A percentile compares a stretch with the other conserved stretches of the same genome.
Evolutionary conservation across 164 flowering plant genomes (phyloP).

Genomic region (Tetracentron sinense): DNA sequence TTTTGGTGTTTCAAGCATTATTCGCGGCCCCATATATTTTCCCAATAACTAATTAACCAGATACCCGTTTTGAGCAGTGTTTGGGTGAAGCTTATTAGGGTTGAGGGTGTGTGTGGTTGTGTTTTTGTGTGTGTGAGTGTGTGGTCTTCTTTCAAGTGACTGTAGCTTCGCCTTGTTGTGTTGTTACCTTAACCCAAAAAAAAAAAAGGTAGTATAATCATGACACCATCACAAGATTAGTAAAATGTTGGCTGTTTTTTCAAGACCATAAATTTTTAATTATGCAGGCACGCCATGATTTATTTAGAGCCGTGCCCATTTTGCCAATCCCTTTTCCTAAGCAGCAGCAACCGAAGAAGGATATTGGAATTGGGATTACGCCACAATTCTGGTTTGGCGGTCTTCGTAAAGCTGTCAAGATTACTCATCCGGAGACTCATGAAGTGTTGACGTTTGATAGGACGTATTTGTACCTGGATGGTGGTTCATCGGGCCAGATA

Average conservation of each 20-base stretch:
- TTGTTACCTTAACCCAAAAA: too few relatives aligned
- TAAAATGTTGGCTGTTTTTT: background rate
- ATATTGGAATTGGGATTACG: slow-evolving; percentile 38
- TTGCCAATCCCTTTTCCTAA: slow-evolving; percentile 54
- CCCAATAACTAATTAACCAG: too few relatives aligned
- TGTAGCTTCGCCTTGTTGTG: too few relatives aligned
- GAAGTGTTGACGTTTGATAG: slow-evolving; percentile 73
- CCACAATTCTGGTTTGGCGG: slow-evolving; percentile 58
- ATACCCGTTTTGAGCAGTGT: too few relatives aligned
- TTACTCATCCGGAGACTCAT: slow-evolving; percentile 87
- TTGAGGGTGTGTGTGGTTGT: too few relatives aligned
- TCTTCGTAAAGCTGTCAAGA: slow-evolving; percentile 73
- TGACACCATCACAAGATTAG: background rate
- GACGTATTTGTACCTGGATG: slow-evolving; percentile 42
- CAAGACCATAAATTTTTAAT: background rate
- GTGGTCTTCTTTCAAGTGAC: too few relatives aligned
- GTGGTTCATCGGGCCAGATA: slow-evolving; percentile 43
- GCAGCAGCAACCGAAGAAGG: slow-evolving; percentile 51
- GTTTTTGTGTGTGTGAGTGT: too few relatives aligned
- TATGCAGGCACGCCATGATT: slow-evolving; percentile 61
- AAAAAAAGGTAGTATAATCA: too few relatives aligned
- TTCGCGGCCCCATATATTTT: too few relatives aligned
- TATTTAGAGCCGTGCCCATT: slow-evolving; percentile 39
- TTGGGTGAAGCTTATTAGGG: too few relatives aligned
- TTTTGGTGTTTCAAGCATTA: too few relatives aligned